Base-by-base conservation (phyloP, 306 rosid genomes). In the Cercis canadensis region DNA sequence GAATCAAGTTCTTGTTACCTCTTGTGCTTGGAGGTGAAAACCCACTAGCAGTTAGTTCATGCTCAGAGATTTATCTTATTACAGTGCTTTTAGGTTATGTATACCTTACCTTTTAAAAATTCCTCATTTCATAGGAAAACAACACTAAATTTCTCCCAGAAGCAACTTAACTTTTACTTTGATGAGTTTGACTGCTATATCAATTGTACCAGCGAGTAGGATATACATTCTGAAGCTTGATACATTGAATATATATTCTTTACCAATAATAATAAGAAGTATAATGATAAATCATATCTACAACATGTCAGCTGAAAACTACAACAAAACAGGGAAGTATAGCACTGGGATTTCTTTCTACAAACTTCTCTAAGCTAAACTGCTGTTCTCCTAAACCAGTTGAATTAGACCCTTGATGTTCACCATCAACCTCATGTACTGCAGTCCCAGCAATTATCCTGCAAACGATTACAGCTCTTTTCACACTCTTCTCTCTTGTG, bases 1-100 rank as follows among this genome's bases (percentile, higher is more conserved):
- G 82, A 79, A 87, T 70, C 85, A 80, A 49, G 67, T 72, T 74
- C 80, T 93, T 34, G 78, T 93, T 59, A 43, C 83, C 70, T 84
- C 94, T 71, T 77, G 92, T 76, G 97, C 97, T 54, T 93, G 98
- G 97, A 80, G 79, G 39, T 93, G 86, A 90, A 62, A 44, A 64
- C 33, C 6, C 41, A 52, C 56, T 59, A 10, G 40, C 11, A 62
- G 32, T 50, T 53, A n/a, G 19, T 66, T 70, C 65, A 16, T 55
- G 52, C 39, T 31, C 39, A 24, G 11, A 45, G 59, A 49, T 44
- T 72, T 57, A 62, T 64, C 72, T 65, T 69, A 40, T 63, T 71
- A 24, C 78, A 55, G 76, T 72, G 49, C 40, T 72, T 4, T 61
- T 54, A 56, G 46, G 63, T 51, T 56, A 60, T 67, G 63, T 62